These are phyloP conservation scores for Trichoderma sp. DNA, from an alignment of 2,329 filamentous ascomycete species.

Conservation along the genomic window DNA sequence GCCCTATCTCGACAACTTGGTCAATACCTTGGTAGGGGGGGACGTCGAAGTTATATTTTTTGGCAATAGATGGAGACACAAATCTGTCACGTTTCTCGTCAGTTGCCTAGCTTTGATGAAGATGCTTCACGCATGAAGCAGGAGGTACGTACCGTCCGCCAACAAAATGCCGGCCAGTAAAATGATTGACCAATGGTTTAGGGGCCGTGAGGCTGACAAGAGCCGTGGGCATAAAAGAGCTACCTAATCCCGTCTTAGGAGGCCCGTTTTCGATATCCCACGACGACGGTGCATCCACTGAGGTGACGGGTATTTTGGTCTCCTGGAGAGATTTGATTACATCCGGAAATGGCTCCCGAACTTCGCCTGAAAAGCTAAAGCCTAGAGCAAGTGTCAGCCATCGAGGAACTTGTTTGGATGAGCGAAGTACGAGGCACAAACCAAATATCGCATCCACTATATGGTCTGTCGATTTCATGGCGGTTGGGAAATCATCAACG, in stretches of 20 bases:
- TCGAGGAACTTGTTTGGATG: neutral
- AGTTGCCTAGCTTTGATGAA: neutral
- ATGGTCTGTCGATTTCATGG: constrained; percentile 69
- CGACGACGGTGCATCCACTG: constrained; percentile 88
- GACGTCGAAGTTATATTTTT: constrained; percentile 82
- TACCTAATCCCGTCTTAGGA: constrained; percentile 71
- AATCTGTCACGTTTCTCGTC: constrained; percentile 56
- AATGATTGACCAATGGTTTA: constrained; percentile 83
- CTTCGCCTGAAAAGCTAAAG: constrained; percentile 88
- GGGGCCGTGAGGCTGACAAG: constrained; percentile 90
- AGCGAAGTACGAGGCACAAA: constrained; percentile 36
- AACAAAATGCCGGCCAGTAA: constrained; percentile 85
- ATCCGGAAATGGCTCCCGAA: constrained; percentile 85
- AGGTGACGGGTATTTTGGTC: constrained; percentile 73
- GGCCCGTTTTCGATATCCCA: constrained; percentile 92
- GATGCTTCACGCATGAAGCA: neutral
- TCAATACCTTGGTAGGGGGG: constrained; percentile 83
- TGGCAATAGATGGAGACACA: constrained; percentile 70
- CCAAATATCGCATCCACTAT: constrained; percentile 93
- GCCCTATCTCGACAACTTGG: constrained; percentile 76
- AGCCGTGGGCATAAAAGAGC: constrained; percentile 74
- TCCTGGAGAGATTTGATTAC: constrained; percentile 77
- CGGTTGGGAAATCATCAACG: constrained; percentile 70
- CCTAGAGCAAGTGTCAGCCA: constrained; percentile 44
- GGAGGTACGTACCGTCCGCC: constrained; percentile 67